Percentiles rank a stretch among this genome's conserved stretches.
These are phyloP conservation scores for Globisporangium polare DNA, from an alignment of 352 stramenopile species.

Conservation along the genomic window DNA sequence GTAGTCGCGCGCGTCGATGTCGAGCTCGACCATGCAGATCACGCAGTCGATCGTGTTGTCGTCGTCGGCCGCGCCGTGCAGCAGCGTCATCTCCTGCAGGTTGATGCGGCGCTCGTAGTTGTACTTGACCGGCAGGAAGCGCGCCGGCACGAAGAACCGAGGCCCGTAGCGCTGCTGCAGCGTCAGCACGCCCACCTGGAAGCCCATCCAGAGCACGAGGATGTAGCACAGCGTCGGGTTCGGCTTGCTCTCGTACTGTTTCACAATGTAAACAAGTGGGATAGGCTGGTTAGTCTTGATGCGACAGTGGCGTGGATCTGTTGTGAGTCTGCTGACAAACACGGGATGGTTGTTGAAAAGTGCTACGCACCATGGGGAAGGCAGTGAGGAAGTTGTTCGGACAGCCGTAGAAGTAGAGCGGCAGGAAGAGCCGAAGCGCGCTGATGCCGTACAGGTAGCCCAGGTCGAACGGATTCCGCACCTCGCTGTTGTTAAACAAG, in stretches of 20 bases:
- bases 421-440: conserved; percentile 89
- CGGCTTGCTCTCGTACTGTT: conserved; percentile 68
- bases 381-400: conserved; percentile 91
- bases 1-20: conserved; percentile 84
- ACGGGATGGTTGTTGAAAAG: neutral
- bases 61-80: conserved; percentile 50
- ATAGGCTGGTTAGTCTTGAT: neutral
- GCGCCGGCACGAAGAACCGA: conserved; percentile 94
- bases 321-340: neutral
- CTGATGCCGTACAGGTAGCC: conserved; percentile 96
- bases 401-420: conserved; percentile 95
- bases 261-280: neutral
- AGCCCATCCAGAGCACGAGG: conserved; percentile 88
- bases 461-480: conserved; percentile 91
- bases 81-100: conserved; percentile 55
- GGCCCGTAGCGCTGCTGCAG: conserved; percentile 92
- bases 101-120: conserved; percentile 93
- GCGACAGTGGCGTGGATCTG: neutral
- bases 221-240: conserved; percentile 63
- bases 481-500: conserved; percentile 48
- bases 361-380: conserved; percentile 65
- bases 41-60: conserved; percentile 75
- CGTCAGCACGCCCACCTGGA: conserved; percentile 91
- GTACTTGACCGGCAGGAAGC: conserved; percentile 96
- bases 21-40: conserved; percentile 86